Evolutionary conservation across 306 rosid genomes (phyloP).

Genomic region (Prunus salicina): DNA sequence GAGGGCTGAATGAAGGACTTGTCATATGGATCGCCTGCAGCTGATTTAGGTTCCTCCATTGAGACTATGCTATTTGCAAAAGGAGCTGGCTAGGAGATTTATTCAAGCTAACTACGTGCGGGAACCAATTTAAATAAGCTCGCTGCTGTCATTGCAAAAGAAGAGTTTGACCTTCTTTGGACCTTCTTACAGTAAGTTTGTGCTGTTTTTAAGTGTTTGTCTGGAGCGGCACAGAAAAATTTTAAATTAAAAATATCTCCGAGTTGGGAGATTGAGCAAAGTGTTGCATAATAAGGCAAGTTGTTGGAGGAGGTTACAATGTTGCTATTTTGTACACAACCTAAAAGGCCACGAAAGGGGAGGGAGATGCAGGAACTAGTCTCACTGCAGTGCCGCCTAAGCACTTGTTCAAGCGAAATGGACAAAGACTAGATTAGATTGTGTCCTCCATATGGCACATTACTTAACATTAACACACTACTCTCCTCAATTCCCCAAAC

Average conservation of each 20-base stretch:
- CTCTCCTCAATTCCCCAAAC: neutral
- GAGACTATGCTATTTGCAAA: neutral
- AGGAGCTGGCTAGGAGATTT: neutral
- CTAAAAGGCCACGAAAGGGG: neutral
- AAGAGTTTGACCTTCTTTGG: neutral
- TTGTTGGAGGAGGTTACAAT: constrained; percentile 7
- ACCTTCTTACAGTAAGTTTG: neutral
- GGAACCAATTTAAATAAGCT: neutral
- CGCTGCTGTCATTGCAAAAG: neutral
- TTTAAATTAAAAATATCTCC: neutral
- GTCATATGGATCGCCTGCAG: constrained; percentile 10
- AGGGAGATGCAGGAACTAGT: neutral
- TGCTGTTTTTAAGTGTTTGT: neutral
- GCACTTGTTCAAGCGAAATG: neutral
- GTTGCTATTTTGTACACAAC: neutral
- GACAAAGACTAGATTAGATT: neutral
- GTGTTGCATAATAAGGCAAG: constrained; percentile 4
- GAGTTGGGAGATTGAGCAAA: neutral
- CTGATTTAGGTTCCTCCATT: constrained; percentile 13
- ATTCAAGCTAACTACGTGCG: neutral
- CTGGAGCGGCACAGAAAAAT: neutral
- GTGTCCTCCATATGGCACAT: constrained; percentile 13
- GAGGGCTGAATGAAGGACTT: constrained; percentile 28
- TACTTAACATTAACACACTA: too few relatives aligned
- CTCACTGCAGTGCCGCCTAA: constrained; percentile 1